Base-by-base conservation (phyloP, 139 green algal genomes). In the Diplosphaera chodatii region DNA sequence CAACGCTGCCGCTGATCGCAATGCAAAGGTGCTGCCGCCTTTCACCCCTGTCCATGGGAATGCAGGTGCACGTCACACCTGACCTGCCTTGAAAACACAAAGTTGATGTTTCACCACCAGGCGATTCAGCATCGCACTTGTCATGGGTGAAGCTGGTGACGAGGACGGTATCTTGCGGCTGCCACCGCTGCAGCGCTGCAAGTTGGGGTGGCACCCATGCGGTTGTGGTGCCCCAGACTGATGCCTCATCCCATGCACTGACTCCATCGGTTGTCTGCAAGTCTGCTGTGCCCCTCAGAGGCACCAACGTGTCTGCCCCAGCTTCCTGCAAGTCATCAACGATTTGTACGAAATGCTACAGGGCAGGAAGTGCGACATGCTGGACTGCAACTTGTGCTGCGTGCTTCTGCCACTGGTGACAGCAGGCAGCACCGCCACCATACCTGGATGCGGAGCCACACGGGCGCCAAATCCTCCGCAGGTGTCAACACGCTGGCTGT, bases 361-460 rank as follows among this genome's bases (percentile, higher is more conserved):
- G n/a, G n/a, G n/a, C n/a, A n/a, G n/a, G n/a, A n/a, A n/a, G n/a
- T n/a, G n/a, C n/a, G n/a, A n/a, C n/a, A n/a, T n/a, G n/a, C n/a
- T n/a, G n/a, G n/a, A n/a, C n/a, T n/a, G n/a, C n/a, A n/a, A n/a
- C n/a, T n/a, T n/a, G n/a, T n/a, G n/a, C n/a, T n/a, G n/a, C n/a
- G n/a, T n/a, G n/a, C 37, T 8, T 48, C 37, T 13, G 37, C 37
- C 13, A 48, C 37, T 13, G 37, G 37, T 48, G 37, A 13, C 37
- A 13, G 37, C 37, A 48, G 8, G 10, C 13, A n/a, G n/a, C n/a
- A n/a, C n/a, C n/a, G n/a, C n/a, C n/a, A n/a, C n/a, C n/a, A 20
- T 1, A 63, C 69, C 34, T 67, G 64, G 31, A 66, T 41, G n/a
- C 48, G 55, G 40, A 80, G 31, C 66, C 31, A 69, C 64, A 69